Evolutionary conservation across 2,329 filamentous ascomycete genomes (phyloP), one percentile per base, ranked within the genome.

Genomic region (Apiospora koreana): DNA sequence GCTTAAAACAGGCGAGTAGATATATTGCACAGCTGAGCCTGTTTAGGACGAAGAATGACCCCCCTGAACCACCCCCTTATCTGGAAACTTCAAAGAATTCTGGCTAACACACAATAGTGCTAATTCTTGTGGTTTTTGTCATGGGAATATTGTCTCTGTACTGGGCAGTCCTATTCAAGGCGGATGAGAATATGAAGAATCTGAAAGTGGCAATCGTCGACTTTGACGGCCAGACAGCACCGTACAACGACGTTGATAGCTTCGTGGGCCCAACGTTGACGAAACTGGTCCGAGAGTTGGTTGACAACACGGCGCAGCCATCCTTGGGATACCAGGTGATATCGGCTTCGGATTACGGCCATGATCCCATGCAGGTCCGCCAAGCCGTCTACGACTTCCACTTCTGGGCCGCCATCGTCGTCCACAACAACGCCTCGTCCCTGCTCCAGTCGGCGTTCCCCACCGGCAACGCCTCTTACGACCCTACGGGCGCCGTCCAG

Each of bases 371-470:
- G 43, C 81, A 82, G 21, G 89, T 91, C 2, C 85, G 88, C 4
- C 84, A 88, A 74, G 86, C 83, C 3, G 82, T 92, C 1, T 91
- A 90, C 76, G 81, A 91, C 69, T 86, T 85, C 73, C 80, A 89
- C 41, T 84, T 85, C 12, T 92, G 87, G 83, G 89, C 87, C 0
- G 89, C 90, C 0, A 84, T 92, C 65, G 84, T 92, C 69, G 82
- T 92, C 73, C 89, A 91, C 71, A 77, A 88, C 0, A 91, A 92
- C 73, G 89, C 90, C 0, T 91, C 89, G 0, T 79, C 84, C 0
- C 80, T 91, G 25, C 82, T 92, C 0, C 86, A 86, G 68, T 79
- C 83, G 23, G 89, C 90, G 0, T 80, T 91, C 0, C 77, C 80
- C 1, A 85, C 78, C 0, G 87, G 86, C 0, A 90, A 92, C 75